A percentile compares a stretch with the other conserved stretches of the same genome.
Evolutionary conservation across 306 rosid species (phyloP).

Genomic region (Cucumis cinereus): DNA sequence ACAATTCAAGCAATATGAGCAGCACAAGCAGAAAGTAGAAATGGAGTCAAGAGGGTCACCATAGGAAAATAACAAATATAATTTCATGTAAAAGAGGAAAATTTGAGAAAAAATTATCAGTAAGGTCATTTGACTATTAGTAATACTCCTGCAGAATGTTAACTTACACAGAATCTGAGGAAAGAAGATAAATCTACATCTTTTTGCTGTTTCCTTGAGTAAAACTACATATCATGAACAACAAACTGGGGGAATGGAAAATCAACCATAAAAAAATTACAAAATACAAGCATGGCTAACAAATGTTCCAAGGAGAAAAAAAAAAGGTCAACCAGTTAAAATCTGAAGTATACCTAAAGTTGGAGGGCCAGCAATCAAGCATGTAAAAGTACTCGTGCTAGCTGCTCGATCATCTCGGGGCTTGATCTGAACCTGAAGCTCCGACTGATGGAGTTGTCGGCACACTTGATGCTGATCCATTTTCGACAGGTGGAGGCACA

Average conservation of each 20-base stretch:
- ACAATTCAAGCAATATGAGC: neutral
- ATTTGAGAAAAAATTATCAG: neutral
- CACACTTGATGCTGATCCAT: slow-evolving; percentile 63
- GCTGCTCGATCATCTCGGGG: slow-evolving; percentile 52
- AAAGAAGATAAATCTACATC: slow-evolving; percentile 3
- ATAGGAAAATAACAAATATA: neutral
- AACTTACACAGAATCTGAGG: slow-evolving; percentile 7
- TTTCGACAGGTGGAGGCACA: slow-evolving; percentile 64
- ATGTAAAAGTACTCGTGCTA: slow-evolving; percentile 62
- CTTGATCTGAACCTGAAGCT: slow-evolving; percentile 69
- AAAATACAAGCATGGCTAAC: neutral
- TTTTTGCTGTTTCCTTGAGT: slow-evolving; percentile 8
- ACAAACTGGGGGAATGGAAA: slow-evolving; percentile 23
- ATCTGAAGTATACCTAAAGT: slow-evolving; percentile 24
- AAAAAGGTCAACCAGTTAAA: neutral
- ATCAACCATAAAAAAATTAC: slow-evolving; percentile 3
- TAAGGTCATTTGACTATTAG: slow-evolving; percentile 1
- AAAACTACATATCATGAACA: slow-evolving; percentile 15
- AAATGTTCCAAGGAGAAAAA: neutral
- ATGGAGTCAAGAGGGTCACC: neutral
- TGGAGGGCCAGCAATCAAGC: slow-evolving; percentile 43
- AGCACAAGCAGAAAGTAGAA: neutral
- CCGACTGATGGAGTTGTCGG: slow-evolving; percentile 54
- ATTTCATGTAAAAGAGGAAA: neutral
- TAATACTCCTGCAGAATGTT: slow-evolving; percentile 8